A percentile compares a stretch with the other conserved stretches of the same genome.
These are phyloP conservation scores for Scenedesmus sp. DNA, from an alignment of 163 green algal genomes.

Conservation along the genomic window DNA sequence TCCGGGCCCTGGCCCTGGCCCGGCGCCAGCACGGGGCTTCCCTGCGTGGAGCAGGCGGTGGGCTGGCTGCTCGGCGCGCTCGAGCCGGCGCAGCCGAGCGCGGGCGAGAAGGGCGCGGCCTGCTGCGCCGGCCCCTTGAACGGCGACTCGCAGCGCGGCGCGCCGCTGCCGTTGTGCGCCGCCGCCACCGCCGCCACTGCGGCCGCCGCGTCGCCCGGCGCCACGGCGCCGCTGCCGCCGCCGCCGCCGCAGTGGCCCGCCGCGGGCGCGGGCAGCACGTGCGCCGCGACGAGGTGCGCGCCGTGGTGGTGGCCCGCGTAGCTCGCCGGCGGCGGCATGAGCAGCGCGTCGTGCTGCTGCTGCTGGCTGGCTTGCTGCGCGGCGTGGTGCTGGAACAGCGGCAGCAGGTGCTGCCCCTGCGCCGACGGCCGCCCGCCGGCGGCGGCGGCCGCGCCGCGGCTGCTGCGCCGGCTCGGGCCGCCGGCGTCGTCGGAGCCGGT, in stretches of 20 bases:
- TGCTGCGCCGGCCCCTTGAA: constrained; percentile 21
- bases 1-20: too few relatives aligned
- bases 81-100: too few relatives aligned
- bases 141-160: constrained; percentile 9
- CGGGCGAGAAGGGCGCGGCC: constrained; percentile 4
- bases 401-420: too few relatives aligned
- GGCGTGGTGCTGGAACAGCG: too few relatives aligned
- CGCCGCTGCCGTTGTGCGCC: not conserved
- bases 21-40: too few relatives aligned
- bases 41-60: constrained; percentile 8
- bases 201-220: not conserved
- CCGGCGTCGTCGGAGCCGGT: not conserved
- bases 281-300: too few relatives aligned
- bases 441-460: not conserved
- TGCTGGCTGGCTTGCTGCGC: too few relatives aligned
- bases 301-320: too few relatives aligned
- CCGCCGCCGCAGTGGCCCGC: not conserved
- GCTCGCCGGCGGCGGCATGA: too few relatives aligned
- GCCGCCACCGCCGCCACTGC: not conserved
- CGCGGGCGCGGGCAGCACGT: too few relatives aligned
- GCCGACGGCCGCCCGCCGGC: too few relatives aligned
- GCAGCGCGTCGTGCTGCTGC: too few relatives aligned
- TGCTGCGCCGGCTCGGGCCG: not conserved
- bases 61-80: constrained; percentile 20
- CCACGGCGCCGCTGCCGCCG: constrained; percentile 13